Evolutionary conservation across 2,329 filamentous ascomycete species (phyloP).

Genomic region (Stagonosporopsis cucurbitacearum): DNA sequence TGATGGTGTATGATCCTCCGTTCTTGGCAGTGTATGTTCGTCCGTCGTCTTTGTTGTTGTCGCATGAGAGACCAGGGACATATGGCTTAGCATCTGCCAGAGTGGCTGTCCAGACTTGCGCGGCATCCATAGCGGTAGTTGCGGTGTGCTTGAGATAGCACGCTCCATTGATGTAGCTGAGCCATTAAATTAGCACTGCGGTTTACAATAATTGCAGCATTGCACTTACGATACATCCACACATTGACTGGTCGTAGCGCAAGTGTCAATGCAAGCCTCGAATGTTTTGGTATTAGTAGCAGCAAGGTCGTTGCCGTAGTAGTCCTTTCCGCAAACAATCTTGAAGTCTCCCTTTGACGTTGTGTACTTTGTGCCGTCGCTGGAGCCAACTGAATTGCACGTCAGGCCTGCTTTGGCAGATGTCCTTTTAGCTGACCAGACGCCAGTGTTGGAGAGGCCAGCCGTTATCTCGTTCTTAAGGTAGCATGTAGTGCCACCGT

Average conservation of each 20-base stretch:
- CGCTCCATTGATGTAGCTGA: not conserved
- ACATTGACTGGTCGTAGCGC: not conserved
- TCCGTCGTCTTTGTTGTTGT: conserved; percentile 1
- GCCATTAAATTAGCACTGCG: not conserved
- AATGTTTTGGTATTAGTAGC: not conserved
- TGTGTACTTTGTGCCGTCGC: conserved; percentile 1
- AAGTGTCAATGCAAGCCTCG: conserved; percentile 6
- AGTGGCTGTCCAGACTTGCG: conserved; percentile 5
- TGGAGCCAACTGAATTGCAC: not conserved
- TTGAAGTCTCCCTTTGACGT: conserved; percentile 6
- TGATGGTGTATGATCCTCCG: not conserved
- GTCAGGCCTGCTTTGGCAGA: not conserved
- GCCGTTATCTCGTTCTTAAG: not conserved
- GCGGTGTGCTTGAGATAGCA: conserved; percentile 4
- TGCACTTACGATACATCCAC: conserved; percentile 8
- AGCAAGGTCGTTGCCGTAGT: conserved; percentile 3
- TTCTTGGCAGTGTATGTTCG: not conserved
- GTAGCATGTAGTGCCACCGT: not conserved
- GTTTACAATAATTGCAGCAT: not conserved
- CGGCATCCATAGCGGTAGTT: not conserved
- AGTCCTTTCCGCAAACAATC: conserved; percentile 6
- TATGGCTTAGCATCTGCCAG: not conserved
- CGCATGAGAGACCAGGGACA: not conserved
- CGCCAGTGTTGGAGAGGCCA: not conserved
- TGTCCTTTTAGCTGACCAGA: conserved; percentile 2